A percentile compares a stretch with the other conserved stretches of the same genome.
These are phyloP conservation scores for Dillenia suffruticosa DNA, from an alignment of 164 flowering plant genomes.

Conservation along the genomic window DNA sequence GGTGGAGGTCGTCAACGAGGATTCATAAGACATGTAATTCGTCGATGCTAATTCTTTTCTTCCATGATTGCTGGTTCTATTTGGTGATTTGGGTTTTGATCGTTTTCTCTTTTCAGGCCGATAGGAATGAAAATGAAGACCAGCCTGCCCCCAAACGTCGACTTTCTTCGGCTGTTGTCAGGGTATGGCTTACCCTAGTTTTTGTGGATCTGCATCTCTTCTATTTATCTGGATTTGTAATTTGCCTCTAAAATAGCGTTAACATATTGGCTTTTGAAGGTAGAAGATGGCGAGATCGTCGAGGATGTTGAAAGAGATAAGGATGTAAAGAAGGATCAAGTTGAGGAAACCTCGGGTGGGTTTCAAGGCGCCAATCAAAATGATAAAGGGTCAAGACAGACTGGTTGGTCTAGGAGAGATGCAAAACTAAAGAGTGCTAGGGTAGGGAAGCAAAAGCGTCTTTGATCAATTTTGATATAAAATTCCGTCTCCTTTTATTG, in stretches of 20 bases:
- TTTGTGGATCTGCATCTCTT: neutral
- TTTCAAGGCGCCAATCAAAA: constrained; percentile 14
- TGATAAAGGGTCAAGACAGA: constrained; percentile 26
- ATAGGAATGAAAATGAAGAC: constrained; percentile 54
- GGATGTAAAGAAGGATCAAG: constrained; percentile 21
- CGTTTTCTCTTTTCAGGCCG: constrained; percentile 38
- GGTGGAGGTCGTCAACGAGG: constrained; percentile 56
- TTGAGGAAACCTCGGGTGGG: constrained; percentile 18
- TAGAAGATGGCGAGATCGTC: constrained; percentile 71
- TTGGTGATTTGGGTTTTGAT: neutral
- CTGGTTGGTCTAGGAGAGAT: constrained; percentile 47
- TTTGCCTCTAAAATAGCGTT: too few species aligned
- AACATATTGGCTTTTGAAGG: constrained; percentile 26
- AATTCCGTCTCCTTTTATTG: too few species aligned
- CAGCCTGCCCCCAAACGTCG: constrained; percentile 78
- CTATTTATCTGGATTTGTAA: neutral
- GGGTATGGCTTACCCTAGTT: constrained; percentile 34
- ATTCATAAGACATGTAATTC: constrained; percentile 54
- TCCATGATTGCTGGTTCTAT: neutral
- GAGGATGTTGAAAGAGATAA: constrained; percentile 36
- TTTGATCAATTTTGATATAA: neutral
- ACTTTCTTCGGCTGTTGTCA: constrained; percentile 86
- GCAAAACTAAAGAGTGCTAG: constrained; percentile 31
- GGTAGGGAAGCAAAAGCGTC: constrained; percentile 20
- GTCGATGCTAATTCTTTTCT: neutral